A percentile compares a stretch with the other conserved stretches of the same genome.
These are phyloP conservation scores for Xerocomus brunneocitrinus DNA, from an alignment of 768 basidiomycete genomes.

Conservation along the genomic window DNA sequence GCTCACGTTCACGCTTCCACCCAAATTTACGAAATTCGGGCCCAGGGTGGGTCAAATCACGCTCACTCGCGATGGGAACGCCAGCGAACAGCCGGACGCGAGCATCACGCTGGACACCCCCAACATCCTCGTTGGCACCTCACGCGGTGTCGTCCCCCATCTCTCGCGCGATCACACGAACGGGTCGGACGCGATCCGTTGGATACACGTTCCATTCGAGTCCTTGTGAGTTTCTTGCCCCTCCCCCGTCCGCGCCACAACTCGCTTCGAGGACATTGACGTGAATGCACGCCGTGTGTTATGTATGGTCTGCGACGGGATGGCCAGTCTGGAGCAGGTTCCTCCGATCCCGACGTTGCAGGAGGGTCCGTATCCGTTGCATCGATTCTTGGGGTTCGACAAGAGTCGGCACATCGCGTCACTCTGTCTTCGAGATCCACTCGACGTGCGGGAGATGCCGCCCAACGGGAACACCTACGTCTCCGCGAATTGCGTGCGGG, in stretches of 20 bases:
- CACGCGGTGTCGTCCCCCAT: constrained; percentile 72
- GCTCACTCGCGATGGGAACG: constrained; percentile 12
- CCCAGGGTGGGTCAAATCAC: constrained; percentile 23
- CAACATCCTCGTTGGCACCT: constrained; percentile 55
- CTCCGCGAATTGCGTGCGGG: constrained; percentile 56
- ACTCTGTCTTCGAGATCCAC: constrained; percentile 61
- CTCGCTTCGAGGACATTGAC: background rate
- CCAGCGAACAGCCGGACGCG: background rate
- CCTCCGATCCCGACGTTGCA: constrained; percentile 67
- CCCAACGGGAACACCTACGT: constrained; percentile 60
- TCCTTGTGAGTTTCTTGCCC: constrained; percentile 58
- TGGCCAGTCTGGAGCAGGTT: constrained; percentile 52
- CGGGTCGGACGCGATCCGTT: constrained; percentile 46
- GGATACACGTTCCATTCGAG: constrained; percentile 74
- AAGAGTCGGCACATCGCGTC: constrained; percentile 47
- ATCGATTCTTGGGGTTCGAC: constrained; percentile 58
- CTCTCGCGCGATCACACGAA: constrained; percentile 59
- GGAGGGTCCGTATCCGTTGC: constrained; percentile 50
- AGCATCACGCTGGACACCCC: constrained; percentile 53
- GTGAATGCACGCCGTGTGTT: background rate
- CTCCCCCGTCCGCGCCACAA: background rate
- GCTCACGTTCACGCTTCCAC: constrained; percentile 16
- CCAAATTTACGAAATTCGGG: constrained; percentile 15
- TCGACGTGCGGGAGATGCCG: constrained; percentile 63
- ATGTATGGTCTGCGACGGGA: background rate